Conservation (phyloP, 805 yeast genomes). For the Barnettozyma californica region DNA sequence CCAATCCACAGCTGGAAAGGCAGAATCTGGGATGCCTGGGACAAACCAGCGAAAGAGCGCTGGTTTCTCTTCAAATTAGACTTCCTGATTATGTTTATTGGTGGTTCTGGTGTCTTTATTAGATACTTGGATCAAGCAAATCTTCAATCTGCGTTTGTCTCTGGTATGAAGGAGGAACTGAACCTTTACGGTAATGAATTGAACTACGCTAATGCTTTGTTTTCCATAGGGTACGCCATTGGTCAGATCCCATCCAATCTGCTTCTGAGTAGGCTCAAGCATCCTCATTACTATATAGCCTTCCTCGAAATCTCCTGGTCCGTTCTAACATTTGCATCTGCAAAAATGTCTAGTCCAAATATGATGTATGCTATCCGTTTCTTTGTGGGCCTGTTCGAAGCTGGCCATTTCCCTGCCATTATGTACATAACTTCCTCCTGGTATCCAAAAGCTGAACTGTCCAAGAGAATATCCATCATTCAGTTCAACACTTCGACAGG, state of each 20-base stretch:
- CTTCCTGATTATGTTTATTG: constrained; percentile 3
- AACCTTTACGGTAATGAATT: constrained; percentile 50
- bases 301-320: constrained; percentile 50
- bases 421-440: constrained; percentile 44
- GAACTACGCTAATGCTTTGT: constrained; percentile 47
- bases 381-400: constrained; percentile 36
- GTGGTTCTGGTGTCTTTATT: not conserved
- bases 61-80: constrained; percentile 10
- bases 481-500: constrained; percentile 52
- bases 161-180: constrained; percentile 20
- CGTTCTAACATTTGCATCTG: constrained; percentile 33
- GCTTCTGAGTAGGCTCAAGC: constrained; percentile 39
- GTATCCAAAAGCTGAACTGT: constrained; percentile 43
- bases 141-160: not conserved
- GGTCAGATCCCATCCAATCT: constrained; percentile 47
- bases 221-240: constrained; percentile 40
- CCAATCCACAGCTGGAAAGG: constrained; percentile 9
- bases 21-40: constrained; percentile 12
- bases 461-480: constrained; percentile 48
- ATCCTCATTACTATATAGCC: constrained; percentile 36
- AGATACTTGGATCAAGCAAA: not conserved
- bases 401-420: constrained; percentile 45
- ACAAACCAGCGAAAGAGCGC: constrained; percentile 5
- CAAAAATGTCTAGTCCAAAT: constrained; percentile 17
- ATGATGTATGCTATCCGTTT: too few relatives aligned